Evolutionary conservation across 441 rosid genomes (phyloP).

Genomic region (Populus hybrid): DNA sequence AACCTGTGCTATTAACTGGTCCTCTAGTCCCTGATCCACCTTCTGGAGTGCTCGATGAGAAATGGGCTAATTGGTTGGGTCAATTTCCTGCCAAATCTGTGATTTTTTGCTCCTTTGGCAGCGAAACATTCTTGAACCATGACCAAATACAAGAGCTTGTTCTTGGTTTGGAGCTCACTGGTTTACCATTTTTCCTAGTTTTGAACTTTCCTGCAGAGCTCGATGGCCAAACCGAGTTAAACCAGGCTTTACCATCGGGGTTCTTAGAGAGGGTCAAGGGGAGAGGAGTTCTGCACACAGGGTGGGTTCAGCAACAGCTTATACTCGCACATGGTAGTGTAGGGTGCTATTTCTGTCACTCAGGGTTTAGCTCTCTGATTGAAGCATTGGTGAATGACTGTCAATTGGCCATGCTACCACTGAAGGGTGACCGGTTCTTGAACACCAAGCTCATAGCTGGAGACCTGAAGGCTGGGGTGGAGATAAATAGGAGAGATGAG

Average conservation of each 20-base stretch:
- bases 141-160: conserved; percentile 28
- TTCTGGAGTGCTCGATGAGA: conserved; percentile 24
- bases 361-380: conserved; percentile 34
- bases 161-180: conserved; percentile 30
- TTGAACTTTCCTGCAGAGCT: conserved; percentile 24
- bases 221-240: conserved; percentile 9
- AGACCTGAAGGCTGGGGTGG: conserved; percentile 31
- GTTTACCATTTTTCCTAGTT: conserved; percentile 31
- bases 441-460: conserved; percentile 29
- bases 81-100: conserved; percentile 29
- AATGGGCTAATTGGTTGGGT: conserved; percentile 29
- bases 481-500: conserved; percentile 28
- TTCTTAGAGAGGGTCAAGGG: conserved; percentile 27
- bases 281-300: conserved; percentile 28
- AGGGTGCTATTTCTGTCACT: conserved; percentile 32
- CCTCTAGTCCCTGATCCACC: conserved; percentile 30
- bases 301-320: conserved; percentile 36
- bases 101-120: conserved; percentile 34
- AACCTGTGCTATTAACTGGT: conserved; percentile 26
- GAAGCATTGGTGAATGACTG: conserved; percentile 33
- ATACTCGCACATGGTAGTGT: conserved; percentile 26
- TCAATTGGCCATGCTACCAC: conserved; percentile 35
- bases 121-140: conserved; percentile 29
- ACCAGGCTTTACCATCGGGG: conserved; percentile 20
- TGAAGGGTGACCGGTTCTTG: conserved; percentile 38